phyloP scores from a whole-genome alignment of 176 grass and related monocot genomes.

The Juncus inflexus region DNA sequence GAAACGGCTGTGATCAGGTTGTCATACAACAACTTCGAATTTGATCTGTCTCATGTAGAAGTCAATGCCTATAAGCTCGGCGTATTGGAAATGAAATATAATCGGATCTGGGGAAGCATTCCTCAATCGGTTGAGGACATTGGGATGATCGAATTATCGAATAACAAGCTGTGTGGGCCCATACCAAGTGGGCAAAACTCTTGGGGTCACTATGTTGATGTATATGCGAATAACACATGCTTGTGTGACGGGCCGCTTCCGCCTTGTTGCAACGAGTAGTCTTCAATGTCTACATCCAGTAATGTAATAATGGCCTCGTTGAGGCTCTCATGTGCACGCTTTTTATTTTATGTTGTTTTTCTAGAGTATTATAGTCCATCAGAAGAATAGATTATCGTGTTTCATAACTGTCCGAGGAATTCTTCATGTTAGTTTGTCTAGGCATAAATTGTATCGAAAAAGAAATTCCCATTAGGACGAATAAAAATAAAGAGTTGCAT shows the following conservation, averaged over 20 bases:
- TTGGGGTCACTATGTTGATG: neutral
- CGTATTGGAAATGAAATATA: neutral
- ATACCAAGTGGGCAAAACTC: neutral
- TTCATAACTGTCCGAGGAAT: no score
- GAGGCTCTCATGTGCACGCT: no score
- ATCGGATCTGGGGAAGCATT: conserved; percentile 11
- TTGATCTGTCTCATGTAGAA: conserved; percentile 6
- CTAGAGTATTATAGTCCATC: no score
- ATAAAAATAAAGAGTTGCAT: no score
- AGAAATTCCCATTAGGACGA: no score
- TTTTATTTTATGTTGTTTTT: no score
- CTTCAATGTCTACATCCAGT: no score
- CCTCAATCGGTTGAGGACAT: neutral
- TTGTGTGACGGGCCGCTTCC: neutral
- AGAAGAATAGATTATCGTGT: no score
- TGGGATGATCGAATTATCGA: neutral
- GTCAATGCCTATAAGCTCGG: neutral
- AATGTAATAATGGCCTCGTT: no score
- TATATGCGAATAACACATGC: conserved; percentile 11
- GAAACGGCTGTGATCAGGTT: neutral
- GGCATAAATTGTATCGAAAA: no score
- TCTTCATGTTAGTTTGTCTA: no score
- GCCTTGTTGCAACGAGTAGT: no score
- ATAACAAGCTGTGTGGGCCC: conserved; percentile 21
- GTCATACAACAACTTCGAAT: conserved; percentile 10